Conservation (phyloP, 306 rosid species). For the Arachis stenosperma region DNA sequence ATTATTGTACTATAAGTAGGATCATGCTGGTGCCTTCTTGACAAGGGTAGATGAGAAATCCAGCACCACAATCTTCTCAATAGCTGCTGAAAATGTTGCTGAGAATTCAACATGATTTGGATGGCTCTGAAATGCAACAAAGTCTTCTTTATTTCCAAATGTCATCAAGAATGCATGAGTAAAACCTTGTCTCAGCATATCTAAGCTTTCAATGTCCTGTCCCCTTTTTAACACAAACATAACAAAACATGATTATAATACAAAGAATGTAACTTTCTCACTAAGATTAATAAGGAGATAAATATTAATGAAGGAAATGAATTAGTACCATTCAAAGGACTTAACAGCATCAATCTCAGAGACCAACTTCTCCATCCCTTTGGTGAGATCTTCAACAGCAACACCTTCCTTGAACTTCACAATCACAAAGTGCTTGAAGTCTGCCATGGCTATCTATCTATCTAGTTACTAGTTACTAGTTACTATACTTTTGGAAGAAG, state of each 20-base stretch:
- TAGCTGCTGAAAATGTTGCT: conserved; percentile 69
- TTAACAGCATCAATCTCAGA: conserved; percentile 72
- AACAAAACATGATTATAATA: neutral
- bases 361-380: conserved; percentile 77
- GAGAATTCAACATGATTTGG: conserved; percentile 84
- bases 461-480: no score
- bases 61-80: conserved; percentile 83
- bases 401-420: conserved; percentile 86
- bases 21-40: conserved; percentile 63
- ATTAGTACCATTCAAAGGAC: conserved; percentile 76
- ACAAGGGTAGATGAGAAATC: conserved; percentile 76
- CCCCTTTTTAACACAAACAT: conserved; percentile 60
- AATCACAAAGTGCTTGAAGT: conserved; percentile 81
- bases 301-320: neutral
- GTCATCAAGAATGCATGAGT: conserved; percentile 89
- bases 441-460: conserved; percentile 55
- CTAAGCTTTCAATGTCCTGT: conserved; percentile 75
- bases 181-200: conserved; percentile 80
- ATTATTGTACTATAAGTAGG: conserved; percentile 13
- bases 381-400: conserved; percentile 65
- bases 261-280: no score
- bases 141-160: conserved; percentile 80
- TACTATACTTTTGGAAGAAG: neutral
- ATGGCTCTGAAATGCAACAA: conserved; percentile 63
- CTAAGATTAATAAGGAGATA: no score